Evolutionary conservation across 495 filamentous ascomycete genomes (phyloP).

Genomic region (Tuber brumale): DNA sequence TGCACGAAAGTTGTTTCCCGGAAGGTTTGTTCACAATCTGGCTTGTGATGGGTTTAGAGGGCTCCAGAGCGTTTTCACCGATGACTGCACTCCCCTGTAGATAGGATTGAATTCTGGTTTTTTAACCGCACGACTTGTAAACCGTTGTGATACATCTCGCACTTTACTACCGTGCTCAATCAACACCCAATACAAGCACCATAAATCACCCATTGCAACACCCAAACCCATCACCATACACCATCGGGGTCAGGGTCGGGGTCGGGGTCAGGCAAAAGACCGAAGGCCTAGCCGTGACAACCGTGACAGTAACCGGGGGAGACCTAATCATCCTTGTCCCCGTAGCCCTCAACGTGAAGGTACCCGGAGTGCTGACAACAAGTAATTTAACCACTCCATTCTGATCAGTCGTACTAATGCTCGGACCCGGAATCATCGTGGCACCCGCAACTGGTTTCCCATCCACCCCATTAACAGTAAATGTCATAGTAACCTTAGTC

Average conservation of each 20-base stretch:
- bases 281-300: too few species aligned
- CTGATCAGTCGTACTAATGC: too few species aligned
- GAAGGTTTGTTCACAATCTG: too few species aligned
- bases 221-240: too few species aligned
- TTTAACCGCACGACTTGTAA: not conserved
- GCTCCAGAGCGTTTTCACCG: too few species aligned
- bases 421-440: not conserved
- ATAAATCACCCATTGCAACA: not conserved
- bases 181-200: not conserved
- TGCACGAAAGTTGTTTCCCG: too few species aligned
- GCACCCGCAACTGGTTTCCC: slow-evolving; percentile 7
- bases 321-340: not conserved
- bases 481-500: not conserved
- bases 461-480: slow-evolving; percentile 1
- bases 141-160: not conserved
- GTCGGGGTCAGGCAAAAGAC: not conserved
- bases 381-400: too few species aligned
- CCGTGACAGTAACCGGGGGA: too few species aligned
- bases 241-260: too few species aligned
- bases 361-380: too few species aligned
- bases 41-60: too few species aligned
- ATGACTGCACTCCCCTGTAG: not conserved
- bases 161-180: not conserved
- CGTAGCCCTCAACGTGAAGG: too few species aligned
- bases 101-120: not conserved